Evolutionary conservation across 2,329 filamentous ascomycete genomes (phyloP).

Genomic region (Botryotinia calthae): DNA sequence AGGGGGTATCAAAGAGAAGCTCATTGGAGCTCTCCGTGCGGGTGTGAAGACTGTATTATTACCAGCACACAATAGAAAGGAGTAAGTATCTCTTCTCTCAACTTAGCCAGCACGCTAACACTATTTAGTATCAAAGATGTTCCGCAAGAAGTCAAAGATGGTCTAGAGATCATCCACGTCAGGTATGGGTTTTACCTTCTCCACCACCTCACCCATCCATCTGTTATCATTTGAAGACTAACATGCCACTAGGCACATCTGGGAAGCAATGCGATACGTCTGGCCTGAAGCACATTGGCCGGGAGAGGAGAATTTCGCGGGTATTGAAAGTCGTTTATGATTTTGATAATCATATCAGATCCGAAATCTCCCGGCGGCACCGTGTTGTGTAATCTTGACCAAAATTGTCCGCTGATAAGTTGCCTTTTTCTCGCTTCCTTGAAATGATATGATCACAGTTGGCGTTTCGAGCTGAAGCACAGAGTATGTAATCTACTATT

Average conservation of each 20-base stretch:
- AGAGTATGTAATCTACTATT: background rate
- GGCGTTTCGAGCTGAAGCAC: conserved; percentile 11
- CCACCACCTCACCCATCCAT: background rate
- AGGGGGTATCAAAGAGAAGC: conserved; percentile 97
- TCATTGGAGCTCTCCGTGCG: conserved; percentile 88
- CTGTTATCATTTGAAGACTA: conserved; percentile 13
- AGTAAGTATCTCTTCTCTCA: conserved; percentile 42
- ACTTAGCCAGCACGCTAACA: conserved; percentile 24
- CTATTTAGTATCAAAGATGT: conserved; percentile 66
- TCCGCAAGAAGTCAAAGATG: conserved; percentile 82
- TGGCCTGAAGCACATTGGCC: conserved; percentile 92
- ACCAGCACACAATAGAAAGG: conserved; percentile 85
- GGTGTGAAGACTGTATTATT: conserved; percentile 93
- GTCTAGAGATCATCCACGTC: conserved; percentile 85
- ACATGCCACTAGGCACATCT: conserved; percentile 66
- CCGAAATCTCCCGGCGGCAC: conserved; percentile 18
- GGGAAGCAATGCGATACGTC: conserved; percentile 86
- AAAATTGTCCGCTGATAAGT: conserved; percentile 7
- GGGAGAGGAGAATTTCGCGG: conserved; percentile 64
- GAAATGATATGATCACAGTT: conserved; percentile 1
- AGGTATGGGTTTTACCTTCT: conserved; percentile 55
- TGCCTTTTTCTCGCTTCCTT: conserved; percentile 8
- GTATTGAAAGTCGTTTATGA: conserved; percentile 78
- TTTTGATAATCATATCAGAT: conserved; percentile 20
- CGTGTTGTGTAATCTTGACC: background rate